Conservation (phyloP, 192 early-diverging fungal genomes). For the Coemansia sp. region DNA sequence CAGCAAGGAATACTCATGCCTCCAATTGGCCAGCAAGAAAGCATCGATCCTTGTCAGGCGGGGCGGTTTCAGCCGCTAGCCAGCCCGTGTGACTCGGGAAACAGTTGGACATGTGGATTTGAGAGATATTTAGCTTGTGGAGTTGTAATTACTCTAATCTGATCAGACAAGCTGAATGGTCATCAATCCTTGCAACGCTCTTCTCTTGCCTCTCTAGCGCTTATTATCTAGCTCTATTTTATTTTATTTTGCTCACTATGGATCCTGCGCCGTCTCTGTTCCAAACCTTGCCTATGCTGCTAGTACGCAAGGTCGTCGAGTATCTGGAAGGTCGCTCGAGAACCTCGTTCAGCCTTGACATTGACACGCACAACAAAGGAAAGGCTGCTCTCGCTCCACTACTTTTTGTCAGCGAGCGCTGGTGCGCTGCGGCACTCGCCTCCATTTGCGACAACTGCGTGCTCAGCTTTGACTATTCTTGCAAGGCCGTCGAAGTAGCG, state of each 20-base stretch:
- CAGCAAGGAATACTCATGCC: not conserved
- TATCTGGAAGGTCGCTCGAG: not conserved
- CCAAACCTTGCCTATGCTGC: not conserved
- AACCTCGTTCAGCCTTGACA: not conserved
- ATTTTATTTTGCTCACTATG: not conserved
- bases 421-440: not conserved
- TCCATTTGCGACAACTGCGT: constrained; percentile 3
- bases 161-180: too few species aligned
- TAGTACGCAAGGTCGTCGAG: not conserved
- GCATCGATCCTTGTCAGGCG: too few species aligned
- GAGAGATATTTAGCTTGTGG: too few species aligned
- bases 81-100: too few species aligned
- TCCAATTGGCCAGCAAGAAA: too few species aligned
- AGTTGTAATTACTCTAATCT: too few species aligned
- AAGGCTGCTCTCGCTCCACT: not conserved
- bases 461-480: not conserved
- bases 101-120: too few species aligned
- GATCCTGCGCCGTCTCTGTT: not conserved
- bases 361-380: not conserved
- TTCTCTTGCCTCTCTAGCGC: not conserved
- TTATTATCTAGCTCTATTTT: not conserved
- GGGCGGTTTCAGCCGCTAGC: too few species aligned
- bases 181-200: too few species aligned
- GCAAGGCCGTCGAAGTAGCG: not conserved
- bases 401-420: constrained; percentile 1